These are phyloP conservation scores for Marasmius fiardii DNA, from an alignment of 1,284 basidiomycete genomes.

Conservation along the genomic window DNA sequence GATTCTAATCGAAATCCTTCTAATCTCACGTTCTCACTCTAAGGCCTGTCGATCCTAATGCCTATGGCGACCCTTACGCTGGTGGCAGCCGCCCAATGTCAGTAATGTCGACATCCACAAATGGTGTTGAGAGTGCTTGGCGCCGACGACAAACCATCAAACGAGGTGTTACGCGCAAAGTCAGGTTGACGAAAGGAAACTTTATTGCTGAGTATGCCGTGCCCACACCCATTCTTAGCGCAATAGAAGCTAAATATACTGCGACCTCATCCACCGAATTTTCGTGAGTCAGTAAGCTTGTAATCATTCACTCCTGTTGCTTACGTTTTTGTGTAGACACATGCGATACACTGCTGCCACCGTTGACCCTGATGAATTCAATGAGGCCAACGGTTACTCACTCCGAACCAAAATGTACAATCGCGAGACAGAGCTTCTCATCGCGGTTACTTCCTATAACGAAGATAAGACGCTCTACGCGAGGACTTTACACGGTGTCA, in stretches of 20 bases:
- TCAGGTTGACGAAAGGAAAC: conserved; percentile 90
- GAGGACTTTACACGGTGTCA: conserved; percentile 91
- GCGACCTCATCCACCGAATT: conserved; percentile 77
- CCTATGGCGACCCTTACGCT: conserved; percentile 65
- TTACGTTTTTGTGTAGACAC: conserved; percentile 52
- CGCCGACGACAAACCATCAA: conserved; percentile 88
- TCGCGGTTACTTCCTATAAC: conserved; percentile 88
- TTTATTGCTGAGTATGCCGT: conserved; percentile 92
- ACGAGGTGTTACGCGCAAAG: conserved; percentile 87
- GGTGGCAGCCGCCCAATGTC: conserved; percentile 50
- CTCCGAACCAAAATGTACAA: conserved; percentile 84
- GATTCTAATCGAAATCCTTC: conserved; percentile 1
- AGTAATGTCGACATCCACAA: conserved; percentile 60
- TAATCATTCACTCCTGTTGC: conserved; percentile 11
- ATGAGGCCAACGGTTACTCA: conserved; percentile 76
- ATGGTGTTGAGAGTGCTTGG: conserved; percentile 73
- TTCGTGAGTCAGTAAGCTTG: conserved; percentile 52
- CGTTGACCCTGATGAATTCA: conserved; percentile 93
- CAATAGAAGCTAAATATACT: conserved; percentile 81
- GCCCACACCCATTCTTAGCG: conserved; percentile 82
- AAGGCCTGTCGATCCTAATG: conserved; percentile 58
- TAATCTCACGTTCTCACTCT: too few relatives aligned
- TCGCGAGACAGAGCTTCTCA: conserved; percentile 90
- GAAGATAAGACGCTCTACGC: conserved; percentile 94
- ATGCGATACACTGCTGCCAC: conserved; percentile 87